Evolutionary conservation across 192 early-diverging fungal species (phyloP).

Genomic region (Coemansia sp.): DNA sequence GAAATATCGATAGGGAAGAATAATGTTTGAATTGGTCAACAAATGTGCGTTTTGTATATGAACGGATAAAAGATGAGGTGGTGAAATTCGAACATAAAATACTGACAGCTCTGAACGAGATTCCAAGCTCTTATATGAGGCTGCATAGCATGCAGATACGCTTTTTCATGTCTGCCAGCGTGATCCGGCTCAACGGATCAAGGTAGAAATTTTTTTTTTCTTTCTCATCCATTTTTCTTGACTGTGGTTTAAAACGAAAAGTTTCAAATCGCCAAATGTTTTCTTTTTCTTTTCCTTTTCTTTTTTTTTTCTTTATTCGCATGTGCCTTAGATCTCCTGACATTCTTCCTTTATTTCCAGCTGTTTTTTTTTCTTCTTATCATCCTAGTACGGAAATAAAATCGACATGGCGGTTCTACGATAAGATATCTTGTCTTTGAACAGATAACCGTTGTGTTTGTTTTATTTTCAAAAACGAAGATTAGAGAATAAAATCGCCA

Average conservation of each 20-base stretch:
- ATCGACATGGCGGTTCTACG: no score
- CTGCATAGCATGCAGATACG: no score
- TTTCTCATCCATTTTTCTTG: not conserved
- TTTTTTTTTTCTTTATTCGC: constrained; percentile 20
- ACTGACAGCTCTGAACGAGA: no score
- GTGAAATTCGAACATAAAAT: no score
- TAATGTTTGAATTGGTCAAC: no score
- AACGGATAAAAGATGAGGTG: no score
- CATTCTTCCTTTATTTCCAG: constrained; percentile 30
- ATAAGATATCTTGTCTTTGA: not conserved
- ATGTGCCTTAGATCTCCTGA: constrained; percentile 55
- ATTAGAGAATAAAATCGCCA: not conserved
- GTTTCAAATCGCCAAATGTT: not conserved
- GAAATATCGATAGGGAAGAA: no score
- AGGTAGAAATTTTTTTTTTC: not conserved
- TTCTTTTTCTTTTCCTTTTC: not conserved
- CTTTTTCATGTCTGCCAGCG: no score
- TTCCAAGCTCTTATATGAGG: no score
- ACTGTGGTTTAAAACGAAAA: not conserved
- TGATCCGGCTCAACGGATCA: not conserved
- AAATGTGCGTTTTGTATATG: no score
- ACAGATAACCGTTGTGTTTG: not conserved
- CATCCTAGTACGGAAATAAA: no score
- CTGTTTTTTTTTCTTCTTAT: constrained; percentile 36
- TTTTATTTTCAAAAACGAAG: not conserved